Base-by-base conservation (phyloP, 257 asterid species). In the Scutellaria baicalensis region DNA sequence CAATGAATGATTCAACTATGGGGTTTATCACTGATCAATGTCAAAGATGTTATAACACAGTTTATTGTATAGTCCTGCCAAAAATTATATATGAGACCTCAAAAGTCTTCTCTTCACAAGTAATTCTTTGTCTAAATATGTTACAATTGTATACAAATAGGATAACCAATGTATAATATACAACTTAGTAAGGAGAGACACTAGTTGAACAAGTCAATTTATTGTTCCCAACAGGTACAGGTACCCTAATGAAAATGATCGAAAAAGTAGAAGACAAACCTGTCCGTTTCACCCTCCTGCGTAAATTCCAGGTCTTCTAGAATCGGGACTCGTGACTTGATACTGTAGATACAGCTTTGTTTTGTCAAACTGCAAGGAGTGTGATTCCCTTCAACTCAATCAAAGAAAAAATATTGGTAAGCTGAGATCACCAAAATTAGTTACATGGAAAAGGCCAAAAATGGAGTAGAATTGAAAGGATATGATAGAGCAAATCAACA, bases 291-390 rank as follows among this genome's bases (percentile, higher is more conserved):
- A 49, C 39, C 17, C 36, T 42, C 35, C 21, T 45, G 44, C 4
- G 38, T 50, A 33, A 50, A 71, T 13, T 64, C 66, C 63, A 43
- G 44, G 70, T 50, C 66, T 69, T 73, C 71, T 45, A 45, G 58
- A 35, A 49, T 66, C 52, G 43, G 52, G 55, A 52, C 49, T 3
- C 60, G 14, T 47, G 70, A 62, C 54, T 61, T 50, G 60, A 43
- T 56, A 55, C 35, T 59, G 23, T 0, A 35, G 17, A 44, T 59
- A 13, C 8, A n/a, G 75, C 66, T 35, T 42, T 43, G 0, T 48
- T 70, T 64, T 36, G 58, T 70, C 83, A 66, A 72, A 55, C 79
- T 63, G 76, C 70, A 72, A 31, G 14, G 47, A 59, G 49, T 23
- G 69, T 68, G 36, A 68, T 62, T 68, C 75, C 71, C 69, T 69